phyloP scores from a whole-genome alignment of 208 protist genomes.

The Giardia duodenalis region DNA sequence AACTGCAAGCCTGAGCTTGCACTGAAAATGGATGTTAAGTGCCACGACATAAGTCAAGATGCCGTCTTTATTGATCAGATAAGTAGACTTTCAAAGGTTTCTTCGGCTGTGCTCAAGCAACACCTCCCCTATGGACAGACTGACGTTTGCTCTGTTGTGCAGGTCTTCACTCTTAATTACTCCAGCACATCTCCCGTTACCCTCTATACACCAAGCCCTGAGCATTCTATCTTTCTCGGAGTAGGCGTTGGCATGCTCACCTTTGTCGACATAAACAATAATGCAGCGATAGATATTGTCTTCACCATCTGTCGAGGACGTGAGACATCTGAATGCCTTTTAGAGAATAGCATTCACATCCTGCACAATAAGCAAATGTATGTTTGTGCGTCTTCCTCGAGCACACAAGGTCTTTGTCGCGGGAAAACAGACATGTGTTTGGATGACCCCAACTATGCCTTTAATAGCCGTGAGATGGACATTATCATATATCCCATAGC shows the following conservation, averaged over 20 bases:
- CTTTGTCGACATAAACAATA: background rate
- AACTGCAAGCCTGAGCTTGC: background rate
- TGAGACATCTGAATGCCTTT: background rate
- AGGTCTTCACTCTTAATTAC: background rate
- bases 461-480: background rate
- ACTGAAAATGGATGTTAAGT: background rate
- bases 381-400: background rate
- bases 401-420: background rate
- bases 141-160: background rate
- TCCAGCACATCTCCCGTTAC: background rate
- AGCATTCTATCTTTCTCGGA: background rate
- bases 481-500: background rate
- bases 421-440: background rate
- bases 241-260: background rate
- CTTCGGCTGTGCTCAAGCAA: background rate
- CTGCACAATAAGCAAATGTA: background rate
- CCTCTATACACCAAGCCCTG: background rate
- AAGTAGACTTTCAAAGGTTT: background rate
- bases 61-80: background rate
- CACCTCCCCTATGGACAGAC: background rate
- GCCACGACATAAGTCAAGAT: background rate
- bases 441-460: background rate
- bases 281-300: background rate
- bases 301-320: background rate
- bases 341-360: slow-evolving; percentile 8